Evolutionary conservation across 495 filamentous ascomycete species (phyloP).

Genomic region (Penicillium coffeae): DNA sequence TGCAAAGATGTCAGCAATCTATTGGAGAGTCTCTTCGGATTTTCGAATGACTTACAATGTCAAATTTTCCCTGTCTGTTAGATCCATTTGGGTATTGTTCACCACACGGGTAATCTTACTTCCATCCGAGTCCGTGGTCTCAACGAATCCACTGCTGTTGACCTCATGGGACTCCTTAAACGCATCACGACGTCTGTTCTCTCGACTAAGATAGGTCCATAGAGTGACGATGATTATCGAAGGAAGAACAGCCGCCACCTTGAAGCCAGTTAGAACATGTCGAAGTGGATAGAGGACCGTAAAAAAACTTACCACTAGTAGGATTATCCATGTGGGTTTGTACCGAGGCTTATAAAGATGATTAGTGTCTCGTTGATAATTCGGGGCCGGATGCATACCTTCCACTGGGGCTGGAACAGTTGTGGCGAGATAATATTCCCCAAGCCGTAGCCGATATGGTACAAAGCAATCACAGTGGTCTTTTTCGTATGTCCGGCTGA

Average conservation of each 20-base stretch:
- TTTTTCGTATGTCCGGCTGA: slow-evolving; percentile 41
- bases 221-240: slow-evolving; percentile 26
- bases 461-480: slow-evolving; percentile 29
- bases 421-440: slow-evolving; percentile 36
- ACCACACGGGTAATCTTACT: slow-evolving; percentile 27
- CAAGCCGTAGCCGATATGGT: slow-evolving; percentile 36
- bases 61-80: slow-evolving; percentile 41
- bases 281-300: too few species aligned
- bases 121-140: slow-evolving; percentile 28
- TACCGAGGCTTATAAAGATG: slow-evolving; percentile 28
- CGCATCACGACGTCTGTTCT: slow-evolving; percentile 34
- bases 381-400: slow-evolving; percentile 11
- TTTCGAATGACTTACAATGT: slow-evolving; percentile 28
- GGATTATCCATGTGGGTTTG: slow-evolving; percentile 35
- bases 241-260: slow-evolving; percentile 28
- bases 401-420: slow-evolving; percentile 30
- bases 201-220: slow-evolving; percentile 21
- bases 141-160: slow-evolving; percentile 27
- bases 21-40: not conserved
- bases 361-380: not conserved
- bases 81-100: slow-evolving; percentile 36
- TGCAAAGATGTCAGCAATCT: not conserved
- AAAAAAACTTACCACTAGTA: slow-evolving; percentile 28
- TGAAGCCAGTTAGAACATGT: not conserved
- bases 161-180: slow-evolving; percentile 18